Conservation (phyloP, 108 stramenopile species). For the Chaetoceros muelleri region DNA sequence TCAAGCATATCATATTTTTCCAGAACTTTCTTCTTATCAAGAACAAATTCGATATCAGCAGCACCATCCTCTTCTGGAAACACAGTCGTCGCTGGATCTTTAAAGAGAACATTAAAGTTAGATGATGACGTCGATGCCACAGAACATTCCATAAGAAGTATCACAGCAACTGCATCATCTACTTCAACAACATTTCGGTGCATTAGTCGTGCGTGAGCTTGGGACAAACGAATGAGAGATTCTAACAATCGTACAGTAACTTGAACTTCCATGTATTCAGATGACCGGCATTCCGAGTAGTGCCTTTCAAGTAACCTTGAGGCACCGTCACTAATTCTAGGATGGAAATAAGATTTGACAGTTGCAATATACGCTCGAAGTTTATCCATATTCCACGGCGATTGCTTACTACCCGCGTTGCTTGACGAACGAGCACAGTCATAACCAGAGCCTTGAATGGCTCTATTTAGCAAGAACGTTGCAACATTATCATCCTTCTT, state of each 20-base stretch:
- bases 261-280: constrained; percentile 40
- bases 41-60: constrained; percentile 4
- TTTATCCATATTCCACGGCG: constrained; percentile 77
- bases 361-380: constrained; percentile 84
- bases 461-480: constrained; percentile 79
- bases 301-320: constrained; percentile 63
- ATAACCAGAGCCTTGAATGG: constrained; percentile 52
- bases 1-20: background rate
- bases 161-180: constrained; percentile 76
- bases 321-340: constrained; percentile 63
- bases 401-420: constrained; percentile 15
- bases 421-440: constrained; percentile 8
- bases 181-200: constrained; percentile 58
- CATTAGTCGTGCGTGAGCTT: constrained; percentile 95
- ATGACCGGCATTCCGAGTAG: constrained; percentile 59
- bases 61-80: background rate
- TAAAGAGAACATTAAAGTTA: background rate
- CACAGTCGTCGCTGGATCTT: background rate
- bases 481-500: constrained; percentile 70
- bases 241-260: constrained; percentile 91
- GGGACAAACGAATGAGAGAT: constrained; percentile 84
- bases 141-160: constrained; percentile 77
- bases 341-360: constrained; percentile 67
- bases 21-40: background rate
- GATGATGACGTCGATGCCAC: constrained; percentile 7